Percentiles rank a stretch among this genome's conserved stretches.
phyloP scores from a whole-genome alignment of 2,329 filamentous ascomycete species.

The Aureobasidium sp. region DNA sequence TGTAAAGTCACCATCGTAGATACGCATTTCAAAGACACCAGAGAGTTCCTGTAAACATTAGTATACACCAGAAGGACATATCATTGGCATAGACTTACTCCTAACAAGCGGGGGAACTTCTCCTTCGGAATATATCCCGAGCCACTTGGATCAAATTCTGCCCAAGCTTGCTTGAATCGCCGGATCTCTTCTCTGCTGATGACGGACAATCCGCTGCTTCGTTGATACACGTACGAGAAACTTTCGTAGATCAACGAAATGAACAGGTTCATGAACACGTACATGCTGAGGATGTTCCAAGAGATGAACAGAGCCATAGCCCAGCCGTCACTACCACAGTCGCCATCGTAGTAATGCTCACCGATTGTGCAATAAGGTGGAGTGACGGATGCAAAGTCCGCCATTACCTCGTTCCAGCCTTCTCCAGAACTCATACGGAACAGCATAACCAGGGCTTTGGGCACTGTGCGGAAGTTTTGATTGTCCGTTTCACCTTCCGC shows the following conservation, averaged over 20 bases:
- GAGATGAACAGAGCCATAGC: slow-evolving; percentile 83
- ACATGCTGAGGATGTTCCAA: slow-evolving; percentile 99
- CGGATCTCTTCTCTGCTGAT: slow-evolving; percentile 91
- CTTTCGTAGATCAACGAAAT: slow-evolving; percentile 98
- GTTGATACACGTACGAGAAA: slow-evolving; percentile 98
- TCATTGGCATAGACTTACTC: slow-evolving; percentile 44
- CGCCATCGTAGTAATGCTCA: slow-evolving; percentile 70
- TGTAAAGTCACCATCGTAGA: slow-evolving; percentile 87
- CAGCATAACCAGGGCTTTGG: slow-evolving; percentile 85
- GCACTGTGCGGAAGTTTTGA: slow-evolving; percentile 87
- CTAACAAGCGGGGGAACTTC: slow-evolving; percentile 77
- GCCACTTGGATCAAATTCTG: slow-evolving; percentile 85
- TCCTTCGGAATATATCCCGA: slow-evolving; percentile 88
- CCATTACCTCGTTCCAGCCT: slow-evolving; percentile 96
- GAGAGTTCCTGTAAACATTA: slow-evolving; percentile 60
- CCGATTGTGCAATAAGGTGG: slow-evolving; percentile 74
- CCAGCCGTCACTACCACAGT: slow-evolving; percentile 89
- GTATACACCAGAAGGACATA: background rate
- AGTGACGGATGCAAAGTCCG: slow-evolving; percentile 77
- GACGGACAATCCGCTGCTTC: slow-evolving; percentile 83
- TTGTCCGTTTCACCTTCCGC: slow-evolving; percentile 65
- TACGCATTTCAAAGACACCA: slow-evolving; percentile 93
- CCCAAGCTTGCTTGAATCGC: slow-evolving; percentile 97
- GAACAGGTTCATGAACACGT: slow-evolving; percentile 97
- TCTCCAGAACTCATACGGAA: slow-evolving; percentile 92